Percentiles rank a stretch among this genome's conserved stretches.
Evolutionary conservation across 2,329 filamentous ascomycete genomes (phyloP).

Genomic region (Monosporascus sp.): DNA sequence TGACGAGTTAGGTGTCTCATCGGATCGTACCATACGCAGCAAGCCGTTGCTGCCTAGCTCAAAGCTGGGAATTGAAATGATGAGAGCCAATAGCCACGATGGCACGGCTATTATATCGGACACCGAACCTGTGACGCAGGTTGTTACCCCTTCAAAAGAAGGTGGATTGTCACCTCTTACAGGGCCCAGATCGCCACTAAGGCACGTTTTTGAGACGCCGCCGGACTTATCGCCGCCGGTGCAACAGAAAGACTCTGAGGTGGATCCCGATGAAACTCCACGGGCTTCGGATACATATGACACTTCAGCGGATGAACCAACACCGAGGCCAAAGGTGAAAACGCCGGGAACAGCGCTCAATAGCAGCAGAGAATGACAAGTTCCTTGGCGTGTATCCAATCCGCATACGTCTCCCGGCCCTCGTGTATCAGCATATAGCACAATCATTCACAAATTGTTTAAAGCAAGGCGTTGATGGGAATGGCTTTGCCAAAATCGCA

Average conservation of each 20-base stretch:
- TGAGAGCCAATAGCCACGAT: constrained; percentile 91
- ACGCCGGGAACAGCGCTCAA: constrained; percentile 6
- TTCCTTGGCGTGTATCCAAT: neutral
- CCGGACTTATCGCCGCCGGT: constrained; percentile 21
- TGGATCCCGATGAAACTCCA: constrained; percentile 38
- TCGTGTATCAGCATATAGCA: neutral
- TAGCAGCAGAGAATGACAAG: constrained; percentile 6
- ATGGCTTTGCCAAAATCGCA: constrained; percentile 13
- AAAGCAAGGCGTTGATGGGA: constrained; percentile 22
- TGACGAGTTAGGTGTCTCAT: constrained; percentile 68
- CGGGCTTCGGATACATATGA: constrained; percentile 24
- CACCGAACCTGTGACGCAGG: constrained; percentile 47
- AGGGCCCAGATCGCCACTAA: constrained; percentile 13
- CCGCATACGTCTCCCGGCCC: neutral
- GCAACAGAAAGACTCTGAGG: constrained; percentile 9
- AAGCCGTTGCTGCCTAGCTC: constrained; percentile 66
- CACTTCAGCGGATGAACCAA: constrained; percentile 31
- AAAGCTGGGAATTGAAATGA: constrained; percentile 94
- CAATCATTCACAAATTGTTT: constrained; percentile 5
- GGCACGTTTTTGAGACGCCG: constrained; percentile 18
- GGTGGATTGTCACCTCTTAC: constrained; percentile 22
- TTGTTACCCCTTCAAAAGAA: constrained; percentile 44
- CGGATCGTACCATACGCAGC: constrained; percentile 36
- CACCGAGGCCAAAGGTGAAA: constrained; percentile 29
- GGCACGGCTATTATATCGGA: constrained; percentile 57